A percentile compares a stretch with the other conserved stretches of the same genome.
phyloP scores from a whole-genome alignment of 345 rosid genomes.

The Acer yangbiense region DNA sequence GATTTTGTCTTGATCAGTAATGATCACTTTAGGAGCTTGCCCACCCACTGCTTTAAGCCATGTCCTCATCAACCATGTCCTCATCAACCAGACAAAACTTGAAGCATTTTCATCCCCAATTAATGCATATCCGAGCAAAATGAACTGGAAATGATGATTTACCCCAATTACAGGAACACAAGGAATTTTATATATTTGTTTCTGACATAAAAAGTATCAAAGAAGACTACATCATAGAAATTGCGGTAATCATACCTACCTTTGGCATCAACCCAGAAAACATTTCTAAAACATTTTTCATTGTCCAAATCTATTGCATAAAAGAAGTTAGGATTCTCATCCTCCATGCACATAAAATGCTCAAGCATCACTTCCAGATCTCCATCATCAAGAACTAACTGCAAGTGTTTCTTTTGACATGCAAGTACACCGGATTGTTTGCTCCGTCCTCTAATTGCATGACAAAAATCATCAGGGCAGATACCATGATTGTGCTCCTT shows the following conservation, averaged over 20 bases:
- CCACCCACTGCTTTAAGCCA: constrained; percentile 45
- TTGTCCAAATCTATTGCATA: constrained; percentile 40
- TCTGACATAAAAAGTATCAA: constrained; percentile 38
- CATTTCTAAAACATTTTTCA: constrained; percentile 38
- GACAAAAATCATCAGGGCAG: constrained; percentile 33
- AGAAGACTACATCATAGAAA: constrained; percentile 42
- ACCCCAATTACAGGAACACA: constrained; percentile 47
- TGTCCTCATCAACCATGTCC: constrained; percentile 37
- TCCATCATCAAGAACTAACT: constrained; percentile 31
- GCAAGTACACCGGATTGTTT: constrained; percentile 33
- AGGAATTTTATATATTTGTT: constrained; percentile 39
- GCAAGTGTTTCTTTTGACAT: constrained; percentile 37
- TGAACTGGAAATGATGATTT: constrained; percentile 43
- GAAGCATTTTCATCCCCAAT: constrained; percentile 35
- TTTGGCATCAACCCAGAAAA: constrained; percentile 48
- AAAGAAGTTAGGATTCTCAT: constrained; percentile 42
- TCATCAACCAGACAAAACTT: constrained; percentile 39
- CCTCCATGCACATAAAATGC: constrained; percentile 40
- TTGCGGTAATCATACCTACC: constrained; percentile 34
- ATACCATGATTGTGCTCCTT: constrained; percentile 51
- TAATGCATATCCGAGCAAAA: constrained; percentile 47
- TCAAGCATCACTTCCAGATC: constrained; percentile 38
- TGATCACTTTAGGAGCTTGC: constrained; percentile 39
- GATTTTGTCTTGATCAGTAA: constrained; percentile 39
- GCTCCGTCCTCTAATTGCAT: constrained; percentile 32